Evolutionary conservation across 2,329 filamentous ascomycete genomes (phyloP).

Genomic region (Clarireedia homoeocarpa): DNA sequence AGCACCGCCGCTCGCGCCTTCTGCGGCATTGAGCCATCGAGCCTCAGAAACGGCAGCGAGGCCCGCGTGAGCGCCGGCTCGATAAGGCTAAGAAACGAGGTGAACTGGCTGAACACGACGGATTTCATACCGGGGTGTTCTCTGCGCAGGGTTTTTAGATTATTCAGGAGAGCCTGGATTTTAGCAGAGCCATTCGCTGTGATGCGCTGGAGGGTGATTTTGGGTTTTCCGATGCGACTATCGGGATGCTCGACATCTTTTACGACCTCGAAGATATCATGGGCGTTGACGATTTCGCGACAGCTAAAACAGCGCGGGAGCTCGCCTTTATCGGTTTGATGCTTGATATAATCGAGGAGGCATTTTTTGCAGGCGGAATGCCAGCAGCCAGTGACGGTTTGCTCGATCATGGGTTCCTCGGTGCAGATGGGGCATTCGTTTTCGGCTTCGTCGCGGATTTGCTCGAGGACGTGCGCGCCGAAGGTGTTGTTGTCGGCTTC

Average conservation of each 20-base stretch:
- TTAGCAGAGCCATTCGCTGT: slow-evolving; percentile 75
- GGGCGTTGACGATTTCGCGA: slow-evolving; percentile 69
- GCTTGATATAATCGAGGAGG: slow-evolving; percentile 80
- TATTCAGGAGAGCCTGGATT: slow-evolving; percentile 68
- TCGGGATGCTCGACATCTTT: slow-evolving; percentile 60
- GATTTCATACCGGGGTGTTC: slow-evolving; percentile 68
- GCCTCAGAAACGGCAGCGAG: slow-evolving; percentile 72
- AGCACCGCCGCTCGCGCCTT: slow-evolving; percentile 76
- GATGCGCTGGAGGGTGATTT: slow-evolving; percentile 53
- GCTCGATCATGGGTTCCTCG: slow-evolving; percentile 92
- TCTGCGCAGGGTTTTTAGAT: slow-evolving; percentile 62
- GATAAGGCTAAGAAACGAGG: slow-evolving; percentile 88
- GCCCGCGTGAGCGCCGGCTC: slow-evolving; percentile 67
- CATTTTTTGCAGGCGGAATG: slow-evolving; percentile 95
- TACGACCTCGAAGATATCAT: slow-evolving; percentile 89
- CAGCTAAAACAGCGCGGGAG: slow-evolving; percentile 85
- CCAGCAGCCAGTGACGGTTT: slow-evolving; percentile 94
- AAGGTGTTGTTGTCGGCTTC: slow-evolving; percentile 61
- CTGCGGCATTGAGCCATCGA: slow-evolving; percentile 87
- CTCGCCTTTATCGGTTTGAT: slow-evolving; percentile 70
- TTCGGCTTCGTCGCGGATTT: slow-evolving; percentile 83
- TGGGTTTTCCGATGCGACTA: slow-evolving; percentile 36
- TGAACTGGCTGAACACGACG: slow-evolving; percentile 96
- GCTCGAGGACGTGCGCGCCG: slow-evolving; percentile 77
- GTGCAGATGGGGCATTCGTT: slow-evolving; percentile 92